Percentiles rank a stretch among this genome's conserved stretches.
phyloP scores from a whole-genome alignment of 768 basidiomycete genomes.

The Suillus placidus region DNA sequence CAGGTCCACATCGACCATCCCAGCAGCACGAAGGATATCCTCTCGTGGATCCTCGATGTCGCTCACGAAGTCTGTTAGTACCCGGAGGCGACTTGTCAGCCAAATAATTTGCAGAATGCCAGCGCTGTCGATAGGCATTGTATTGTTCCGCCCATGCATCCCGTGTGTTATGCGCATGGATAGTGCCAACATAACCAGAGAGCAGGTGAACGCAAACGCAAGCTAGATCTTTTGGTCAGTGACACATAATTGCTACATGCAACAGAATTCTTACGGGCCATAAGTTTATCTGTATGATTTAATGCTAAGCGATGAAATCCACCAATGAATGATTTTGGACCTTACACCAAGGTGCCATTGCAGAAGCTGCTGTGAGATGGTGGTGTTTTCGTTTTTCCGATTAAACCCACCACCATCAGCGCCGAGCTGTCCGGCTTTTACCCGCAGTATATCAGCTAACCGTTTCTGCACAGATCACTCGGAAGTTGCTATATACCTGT shows the following conservation, averaged over 20 bases:
- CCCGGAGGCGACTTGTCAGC: constrained; percentile 12
- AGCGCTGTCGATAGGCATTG: constrained; percentile 8
- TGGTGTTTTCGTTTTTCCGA: not conserved
- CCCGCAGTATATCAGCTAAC: not conserved
- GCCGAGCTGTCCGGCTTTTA: constrained; percentile 17
- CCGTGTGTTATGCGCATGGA: not conserved
- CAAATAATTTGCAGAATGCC: constrained; percentile 21
- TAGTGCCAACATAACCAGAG: constrained; percentile 11
- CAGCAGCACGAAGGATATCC: constrained; percentile 10
- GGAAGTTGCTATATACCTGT: constrained; percentile 8
- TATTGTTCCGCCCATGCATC: not conserved
- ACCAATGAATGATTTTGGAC: not conserved
- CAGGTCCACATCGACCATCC: constrained; percentile 15
- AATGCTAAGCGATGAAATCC: not conserved
- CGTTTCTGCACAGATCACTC: not conserved
- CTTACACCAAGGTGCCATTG: constrained; percentile 21
- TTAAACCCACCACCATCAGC: constrained; percentile 15
- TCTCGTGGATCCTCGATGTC: constrained; percentile 2
- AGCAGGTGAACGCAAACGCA: constrained; percentile 7
- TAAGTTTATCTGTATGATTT: constrained; percentile 15
- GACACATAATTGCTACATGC: not conserved
- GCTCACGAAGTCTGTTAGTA: constrained; percentile 6
- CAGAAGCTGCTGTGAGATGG: constrained; percentile 13
- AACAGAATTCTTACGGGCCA: constrained; percentile 15
- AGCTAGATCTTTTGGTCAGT: constrained; percentile 7